Base-by-base conservation (phyloP, 352 stramenopile species). In the Globisporangium okanoganense region DNA sequence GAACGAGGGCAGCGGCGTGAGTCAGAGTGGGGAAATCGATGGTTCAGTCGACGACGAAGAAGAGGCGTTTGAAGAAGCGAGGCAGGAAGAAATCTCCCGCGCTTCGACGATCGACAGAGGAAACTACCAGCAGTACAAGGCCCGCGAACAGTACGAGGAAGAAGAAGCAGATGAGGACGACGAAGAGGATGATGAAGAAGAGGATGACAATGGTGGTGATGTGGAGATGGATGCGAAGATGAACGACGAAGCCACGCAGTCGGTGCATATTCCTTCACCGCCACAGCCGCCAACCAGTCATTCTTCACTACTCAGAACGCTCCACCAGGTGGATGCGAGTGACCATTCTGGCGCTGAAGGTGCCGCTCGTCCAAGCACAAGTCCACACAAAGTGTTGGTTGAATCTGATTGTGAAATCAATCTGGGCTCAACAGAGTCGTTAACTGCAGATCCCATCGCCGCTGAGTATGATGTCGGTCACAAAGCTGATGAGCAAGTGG, bases 41-140 rank as follows among this genome's bases (percentile, higher is more conserved):
- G 58, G 67, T 4, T 29, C 71, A 24, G 43, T 66, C 2, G 62
- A 72, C 14, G 52, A 75, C 20, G 51, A 68, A 5, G 60, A 74
- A 13, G 62, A 66, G 25, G 36, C 36, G 13, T n/a, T 43, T 43
- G 50, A 68, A 43, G 18, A 65, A 5, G n/a, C 58, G 45, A 53
- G 56, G 12, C 41, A 71, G 16, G 43, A 73, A 8, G 57, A 50
- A n/a, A 31, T 44, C 13, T 40, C 49, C 24, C 27, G 66, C 58
- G 45, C 20, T 12, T 82, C 75, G 33, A 87, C 79, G 9, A 75
- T 89, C 40, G 78, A 87, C 25, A 65, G 65, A 44, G 79, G 76
- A 43, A 86, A 83, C 40, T 75, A 82, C 31, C 36, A 54, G 25
- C 54, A 83, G 51, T 83, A 80, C 57, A 79, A 78, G 45, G 16